These are phyloP conservation scores for Epichloe glyceriae DNA, from an alignment of 2,329 filamentous ascomycete species.

Conservation along the genomic window DNA sequence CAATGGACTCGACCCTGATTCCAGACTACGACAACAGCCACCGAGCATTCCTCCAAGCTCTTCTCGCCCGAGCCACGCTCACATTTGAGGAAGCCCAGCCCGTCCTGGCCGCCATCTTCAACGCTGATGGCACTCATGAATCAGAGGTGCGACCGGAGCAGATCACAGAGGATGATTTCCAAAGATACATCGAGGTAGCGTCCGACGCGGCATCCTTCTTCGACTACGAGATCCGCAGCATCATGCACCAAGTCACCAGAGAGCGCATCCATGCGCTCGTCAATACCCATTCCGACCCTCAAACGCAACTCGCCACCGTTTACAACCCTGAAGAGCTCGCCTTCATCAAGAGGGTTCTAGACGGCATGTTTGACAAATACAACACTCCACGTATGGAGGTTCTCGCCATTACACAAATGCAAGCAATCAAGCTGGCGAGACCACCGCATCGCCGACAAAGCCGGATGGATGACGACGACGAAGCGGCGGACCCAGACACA, in stretches of 20 bases:
- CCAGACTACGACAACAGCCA: slow-evolving; percentile 47
- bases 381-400: slow-evolving; percentile 72
- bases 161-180: slow-evolving; percentile 55
- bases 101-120: slow-evolving; percentile 65
- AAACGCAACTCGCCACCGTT: slow-evolving; percentile 77
- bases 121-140: slow-evolving; percentile 29
- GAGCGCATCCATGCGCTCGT: slow-evolving; percentile 70
- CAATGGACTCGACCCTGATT: slow-evolving; percentile 18
- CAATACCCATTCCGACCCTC: slow-evolving; percentile 72
- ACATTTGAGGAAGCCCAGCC: slow-evolving; percentile 61
- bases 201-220: slow-evolving; percentile 64
- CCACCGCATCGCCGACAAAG: slow-evolving; percentile 28
- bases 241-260: slow-evolving; percentile 53
- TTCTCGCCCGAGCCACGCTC: slow-evolving; percentile 66
- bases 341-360: slow-evolving; percentile 77
- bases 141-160: slow-evolving; percentile 41
- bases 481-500: slow-evolving; percentile 21
- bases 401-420: slow-evolving; percentile 67
- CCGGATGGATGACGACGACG: slow-evolving; percentile 18
- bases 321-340: slow-evolving; percentile 74
- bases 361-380: slow-evolving; percentile 82
- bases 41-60: slow-evolving; percentile 80
- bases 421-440: slow-evolving; percentile 59
- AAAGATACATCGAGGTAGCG: slow-evolving; percentile 54
- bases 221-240: slow-evolving; percentile 76